These are phyloP conservation scores for Suhomyces kunorum DNA, from an alignment of 1,139 yeast genomes.

Conservation along the genomic window DNA sequence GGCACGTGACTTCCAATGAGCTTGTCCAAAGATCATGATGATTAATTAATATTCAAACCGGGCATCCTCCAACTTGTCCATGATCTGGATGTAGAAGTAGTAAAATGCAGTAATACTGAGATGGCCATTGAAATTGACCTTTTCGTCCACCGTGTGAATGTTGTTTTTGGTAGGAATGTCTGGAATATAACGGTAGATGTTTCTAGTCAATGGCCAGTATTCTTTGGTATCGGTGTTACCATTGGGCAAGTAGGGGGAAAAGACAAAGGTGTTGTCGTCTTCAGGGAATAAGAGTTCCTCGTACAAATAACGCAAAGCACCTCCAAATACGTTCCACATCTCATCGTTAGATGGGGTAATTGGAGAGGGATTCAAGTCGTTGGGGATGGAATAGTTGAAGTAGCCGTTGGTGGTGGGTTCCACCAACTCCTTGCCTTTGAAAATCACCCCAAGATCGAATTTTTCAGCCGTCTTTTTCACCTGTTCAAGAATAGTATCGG, in stretches of 20 bases:
- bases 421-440: conserved; percentile 33
- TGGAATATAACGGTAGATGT: conserved; percentile 42
- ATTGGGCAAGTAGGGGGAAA: conserved; percentile 37
- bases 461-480: conserved; percentile 44
- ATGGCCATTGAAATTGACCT: conserved; percentile 28
- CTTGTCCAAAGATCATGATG: too few relatives aligned
- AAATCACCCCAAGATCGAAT: conserved; percentile 48
- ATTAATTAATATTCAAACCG: too few relatives aligned
- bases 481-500: conserved; percentile 38
- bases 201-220: conserved; percentile 43
- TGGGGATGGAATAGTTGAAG: conserved; percentile 42
- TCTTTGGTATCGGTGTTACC: conserved; percentile 47
- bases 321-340: conserved; percentile 57
- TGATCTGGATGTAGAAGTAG: conserved; percentile 41
- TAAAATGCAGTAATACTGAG: conserved; percentile 34
- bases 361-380: conserved; percentile 59
- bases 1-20: background rate
- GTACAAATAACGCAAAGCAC: conserved; percentile 57
- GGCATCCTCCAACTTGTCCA: conserved; percentile 25
- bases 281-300: conserved; percentile 46
- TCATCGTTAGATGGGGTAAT: conserved; percentile 49
- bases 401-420: conserved; percentile 42
- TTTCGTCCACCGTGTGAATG: conserved; percentile 41
- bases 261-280: conserved; percentile 26
- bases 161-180: conserved; percentile 22